Base-by-base conservation (phyloP, 1,139 yeast genomes). In the Taphrina communis region DNA sequence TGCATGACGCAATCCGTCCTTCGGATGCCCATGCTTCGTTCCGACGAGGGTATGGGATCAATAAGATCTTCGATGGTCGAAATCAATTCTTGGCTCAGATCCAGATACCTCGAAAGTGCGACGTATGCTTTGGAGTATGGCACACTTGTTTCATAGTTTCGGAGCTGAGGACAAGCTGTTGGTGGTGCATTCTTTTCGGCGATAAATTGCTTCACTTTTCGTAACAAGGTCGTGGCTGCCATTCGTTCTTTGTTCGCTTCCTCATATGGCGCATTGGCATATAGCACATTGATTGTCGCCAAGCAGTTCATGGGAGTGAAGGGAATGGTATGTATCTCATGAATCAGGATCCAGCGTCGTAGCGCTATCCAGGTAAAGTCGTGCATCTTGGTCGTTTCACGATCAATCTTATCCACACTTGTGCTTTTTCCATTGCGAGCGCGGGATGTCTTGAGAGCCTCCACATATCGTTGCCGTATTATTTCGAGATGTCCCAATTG, bases 1-100 rank as follows among this genome's bases (percentile, higher is more conserved):
- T 53, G 59, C 67, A 63, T 36, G 50, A 63, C 67, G 35, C 48
- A 44, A 55, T 63, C 61, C 12, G 21, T 55, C 25, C 67, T 46
- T 25, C 42, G 53, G 44, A 63, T 53, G 17, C 61, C 61, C 39
- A 44, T 36, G n/a, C 19, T 52, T n/a, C 52, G 56, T 50, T 42
- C 39, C 17, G 14, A 17, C 48, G n/a, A 17, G 48, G 67, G 61
- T 6, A 63, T 21, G 9, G 67, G 67, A 17, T 63, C 67, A 9
- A 63, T n/a, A 25, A 63, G 35, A 21, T 42, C 38, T 12, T 63
- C 67, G 17, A 63, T 38, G 11, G 41, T 36, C 21, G 56, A 48
- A 19, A 63, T 63, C 9, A 50, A 14, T 11, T 55, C 42, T 44
- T 53, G 44, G 17, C 42, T 48, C 21, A 63, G 42, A 12, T 48